Evolutionary conservation across 108 stramenopile genomes (phyloP).

Genomic region (Fistulifera pelliculosa): DNA sequence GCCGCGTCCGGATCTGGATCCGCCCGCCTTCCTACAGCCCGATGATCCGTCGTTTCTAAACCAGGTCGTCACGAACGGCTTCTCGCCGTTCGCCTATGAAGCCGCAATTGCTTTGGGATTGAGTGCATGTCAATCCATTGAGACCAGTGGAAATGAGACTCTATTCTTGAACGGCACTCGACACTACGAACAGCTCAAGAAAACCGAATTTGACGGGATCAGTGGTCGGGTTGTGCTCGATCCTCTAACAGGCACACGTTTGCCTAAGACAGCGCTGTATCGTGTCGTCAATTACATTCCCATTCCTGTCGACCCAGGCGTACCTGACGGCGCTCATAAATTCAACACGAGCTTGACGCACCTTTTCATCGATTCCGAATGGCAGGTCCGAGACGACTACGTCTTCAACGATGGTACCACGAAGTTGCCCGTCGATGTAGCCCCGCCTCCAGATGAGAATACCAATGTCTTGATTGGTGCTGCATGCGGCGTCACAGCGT

Average conservation of each 20-base stretch:
- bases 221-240: constrained; percentile 25
- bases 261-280: constrained; percentile 26
- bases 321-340: neutral
- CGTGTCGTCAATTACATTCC: constrained; percentile 23
- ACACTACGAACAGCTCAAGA: constrained; percentile 23
- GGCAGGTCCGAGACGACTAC: constrained; percentile 2
- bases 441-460: neutral
- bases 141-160: neutral
- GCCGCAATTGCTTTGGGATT: constrained; percentile 15
- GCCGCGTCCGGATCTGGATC: neutral
- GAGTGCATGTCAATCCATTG: constrained; percentile 6
- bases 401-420: constrained; percentile 7
- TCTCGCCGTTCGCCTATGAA: constrained; percentile 6
- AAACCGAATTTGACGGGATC: constrained; percentile 29
- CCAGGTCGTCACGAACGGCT: neutral
- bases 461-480: neutral
- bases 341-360: neutral
- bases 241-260: constrained; percentile 31
- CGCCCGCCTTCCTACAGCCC: neutral
- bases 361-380: neutral
- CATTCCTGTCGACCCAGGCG: neutral
- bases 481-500: too few relatives aligned
- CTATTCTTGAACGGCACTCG: constrained; percentile 20
- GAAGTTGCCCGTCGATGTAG: neutral
- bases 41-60: constrained; percentile 3